Evolutionary conservation across 495 filamentous ascomycete genomes (phyloP).

Genomic region (Wilcoxina mikolae): DNA sequence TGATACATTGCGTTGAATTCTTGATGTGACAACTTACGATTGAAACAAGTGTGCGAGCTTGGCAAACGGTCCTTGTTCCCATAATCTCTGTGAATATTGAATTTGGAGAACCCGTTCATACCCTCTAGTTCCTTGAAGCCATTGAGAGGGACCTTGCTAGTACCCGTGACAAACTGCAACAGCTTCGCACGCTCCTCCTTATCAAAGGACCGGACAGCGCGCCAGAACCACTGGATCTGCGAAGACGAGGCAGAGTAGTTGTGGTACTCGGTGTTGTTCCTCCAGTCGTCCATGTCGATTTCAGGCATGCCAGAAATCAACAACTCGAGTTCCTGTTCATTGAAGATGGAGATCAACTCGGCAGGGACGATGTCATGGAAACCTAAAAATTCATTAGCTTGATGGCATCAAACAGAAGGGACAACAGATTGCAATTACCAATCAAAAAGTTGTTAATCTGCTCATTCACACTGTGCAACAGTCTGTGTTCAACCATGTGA

Average conservation of each 20-base stretch:
- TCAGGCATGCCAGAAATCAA: slow-evolving; percentile 94
- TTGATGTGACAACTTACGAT: slow-evolving; percentile 55
- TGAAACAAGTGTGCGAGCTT: slow-evolving; percentile 97
- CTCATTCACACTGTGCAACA: slow-evolving; percentile 77
- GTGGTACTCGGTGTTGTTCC: slow-evolving; percentile 95
- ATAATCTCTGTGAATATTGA: slow-evolving; percentile 98
- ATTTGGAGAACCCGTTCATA: slow-evolving; percentile 95
- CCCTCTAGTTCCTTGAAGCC: slow-evolving; percentile 98
- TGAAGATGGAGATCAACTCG: slow-evolving; percentile 92
- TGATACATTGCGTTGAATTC: slow-evolving; percentile 4
- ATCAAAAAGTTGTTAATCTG: slow-evolving; percentile 93
- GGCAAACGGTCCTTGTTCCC: slow-evolving; percentile 94
- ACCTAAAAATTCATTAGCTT: slow-evolving; percentile 38
- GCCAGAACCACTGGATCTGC: slow-evolving; percentile 99
- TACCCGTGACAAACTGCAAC: slow-evolving; percentile 95
- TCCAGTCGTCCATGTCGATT: slow-evolving; percentile 98
- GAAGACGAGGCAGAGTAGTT: slow-evolving; percentile 90
- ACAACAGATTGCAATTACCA: slow-evolving; percentile 42
- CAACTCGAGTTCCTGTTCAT: slow-evolving; percentile 93
- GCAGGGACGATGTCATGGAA: slow-evolving; percentile 98
- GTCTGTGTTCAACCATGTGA: slow-evolving; percentile 80
- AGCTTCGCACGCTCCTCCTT: slow-evolving; percentile 97
- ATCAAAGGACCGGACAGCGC: slow-evolving; percentile 92
- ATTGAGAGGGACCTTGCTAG: slow-evolving; percentile 95
- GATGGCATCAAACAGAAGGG: background rate